Evolutionary conservation across 2,329 filamentous ascomycete species (phyloP).

Genomic region (Myriosclerotinia duriaeana): DNA sequence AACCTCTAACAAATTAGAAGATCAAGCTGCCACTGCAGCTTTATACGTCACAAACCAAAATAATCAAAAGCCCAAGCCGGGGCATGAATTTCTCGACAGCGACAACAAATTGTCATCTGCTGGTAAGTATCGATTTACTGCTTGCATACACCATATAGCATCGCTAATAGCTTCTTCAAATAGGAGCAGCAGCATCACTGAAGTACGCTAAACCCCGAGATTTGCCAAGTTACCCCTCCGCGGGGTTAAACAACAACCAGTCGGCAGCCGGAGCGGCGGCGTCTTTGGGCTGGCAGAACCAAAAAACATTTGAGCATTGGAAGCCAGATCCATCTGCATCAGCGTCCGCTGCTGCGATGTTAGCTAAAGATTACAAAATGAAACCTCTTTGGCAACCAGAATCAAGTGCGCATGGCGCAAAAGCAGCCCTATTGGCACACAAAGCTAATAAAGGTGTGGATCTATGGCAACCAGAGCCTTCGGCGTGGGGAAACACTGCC

Average conservation of each 20-base stretch:
- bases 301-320: constrained; percentile 64
- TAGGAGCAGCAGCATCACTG: constrained; percentile 60
- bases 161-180: constrained; percentile 22
- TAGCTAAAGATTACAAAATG: constrained; percentile 58
- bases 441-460: constrained; percentile 52
- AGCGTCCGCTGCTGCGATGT: constrained; percentile 58
- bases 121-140: constrained; percentile 45
- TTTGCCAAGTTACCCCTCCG: constrained; percentile 71
- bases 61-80: constrained; percentile 20
- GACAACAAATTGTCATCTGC: constrained; percentile 58
- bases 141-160: not conserved
- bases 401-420: constrained; percentile 64
- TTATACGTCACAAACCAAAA: constrained; percentile 52
- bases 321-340: constrained; percentile 61
- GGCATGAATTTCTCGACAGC: constrained; percentile 44
- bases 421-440: constrained; percentile 70
- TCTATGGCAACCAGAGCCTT: constrained; percentile 51
- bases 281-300: constrained; percentile 69
- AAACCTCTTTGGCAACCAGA: constrained; percentile 60
- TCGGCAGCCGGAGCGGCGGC: constrained; percentile 73
- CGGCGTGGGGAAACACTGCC: constrained; percentile 60
- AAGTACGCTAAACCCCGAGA: constrained; percentile 72
- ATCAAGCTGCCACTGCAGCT: constrained; percentile 59
- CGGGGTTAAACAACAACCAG: constrained; percentile 55
- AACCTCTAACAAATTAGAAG: constrained; percentile 40